Evolutionary conservation across 2,329 filamentous ascomycete species (phyloP).

Genomic region (Lachnellula willkommii): DNA sequence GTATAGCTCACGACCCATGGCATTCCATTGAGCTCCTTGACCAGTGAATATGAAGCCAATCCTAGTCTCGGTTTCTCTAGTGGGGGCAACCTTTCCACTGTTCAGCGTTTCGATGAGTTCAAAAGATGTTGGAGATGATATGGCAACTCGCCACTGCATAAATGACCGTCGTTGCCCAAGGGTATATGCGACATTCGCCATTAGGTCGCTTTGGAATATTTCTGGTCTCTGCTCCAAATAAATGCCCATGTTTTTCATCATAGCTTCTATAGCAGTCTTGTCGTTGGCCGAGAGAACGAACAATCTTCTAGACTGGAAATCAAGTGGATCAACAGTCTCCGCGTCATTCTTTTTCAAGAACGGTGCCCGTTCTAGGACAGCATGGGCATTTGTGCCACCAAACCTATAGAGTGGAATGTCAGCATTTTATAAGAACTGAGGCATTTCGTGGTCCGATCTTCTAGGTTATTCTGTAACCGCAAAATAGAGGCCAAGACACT

Average conservation of each 20-base stretch:
- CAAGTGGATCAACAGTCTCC: constrained; percentile 10
- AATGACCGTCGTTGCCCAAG: constrained; percentile 25
- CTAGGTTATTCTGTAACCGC: neutral
- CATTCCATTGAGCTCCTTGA: constrained; percentile 27
- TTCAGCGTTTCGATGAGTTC: constrained; percentile 26
- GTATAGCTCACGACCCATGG: constrained; percentile 25
- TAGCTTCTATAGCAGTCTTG: constrained; percentile 21
- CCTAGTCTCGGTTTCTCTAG: constrained; percentile 18
- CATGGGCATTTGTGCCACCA: constrained; percentile 34
- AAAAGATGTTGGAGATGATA: constrained; percentile 21
- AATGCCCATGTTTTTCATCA: constrained; percentile 28
- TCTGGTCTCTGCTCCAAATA: constrained; percentile 29
- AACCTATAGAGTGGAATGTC: constrained; percentile 8
- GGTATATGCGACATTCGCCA: constrained; percentile 29
- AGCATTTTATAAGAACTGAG: neutral
- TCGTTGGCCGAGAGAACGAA: constrained; percentile 27
- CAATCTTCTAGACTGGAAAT: constrained; percentile 28
- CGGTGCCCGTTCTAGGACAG: constrained; percentile 32
- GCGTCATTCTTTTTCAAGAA: constrained; percentile 24
- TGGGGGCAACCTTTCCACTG: constrained; percentile 30
- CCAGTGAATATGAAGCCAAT: constrained; percentile 28
- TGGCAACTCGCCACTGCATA: constrained; percentile 26
- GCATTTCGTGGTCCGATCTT: neutral
- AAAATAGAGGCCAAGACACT: neutral
- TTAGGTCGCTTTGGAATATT: constrained; percentile 27